Conservation (phyloP, 2,329 filamentous ascomycete species). For the Hymenoscyphus linearis region DNA sequence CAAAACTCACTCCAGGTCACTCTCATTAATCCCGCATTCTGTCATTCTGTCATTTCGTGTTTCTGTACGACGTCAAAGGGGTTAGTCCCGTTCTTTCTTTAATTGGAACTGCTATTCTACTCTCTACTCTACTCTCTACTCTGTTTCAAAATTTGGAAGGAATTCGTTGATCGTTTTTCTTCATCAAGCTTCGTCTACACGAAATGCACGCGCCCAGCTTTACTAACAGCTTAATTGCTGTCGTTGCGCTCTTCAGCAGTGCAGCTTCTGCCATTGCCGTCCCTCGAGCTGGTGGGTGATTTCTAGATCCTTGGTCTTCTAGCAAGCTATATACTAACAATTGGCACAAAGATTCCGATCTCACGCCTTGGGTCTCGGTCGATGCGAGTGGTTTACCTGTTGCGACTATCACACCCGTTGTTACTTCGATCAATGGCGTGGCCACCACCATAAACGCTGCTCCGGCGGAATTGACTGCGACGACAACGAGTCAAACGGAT, state of each 20-base stretch:
- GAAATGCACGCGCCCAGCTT: constrained; percentile 9
- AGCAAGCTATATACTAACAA: not conserved
- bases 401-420: constrained; percentile 25
- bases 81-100: not conserved
- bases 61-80: not conserved
- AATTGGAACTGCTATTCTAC: not conserved
- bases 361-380: constrained; percentile 27
- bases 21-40: not conserved
- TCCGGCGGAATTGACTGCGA: constrained; percentile 21
- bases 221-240: constrained; percentile 9
- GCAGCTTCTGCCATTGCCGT: constrained; percentile 3
- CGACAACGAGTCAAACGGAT: constrained; percentile 14
- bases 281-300: constrained; percentile 4
- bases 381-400: constrained; percentile 22
- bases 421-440: constrained; percentile 23
- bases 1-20: not conserved
- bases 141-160: too few species aligned
- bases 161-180: not conserved
- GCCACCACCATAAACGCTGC: constrained; percentile 22
- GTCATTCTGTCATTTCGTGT: not conserved
- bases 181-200: not conserved
- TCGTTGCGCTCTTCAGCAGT: constrained; percentile 1
- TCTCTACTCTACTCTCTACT: not conserved
- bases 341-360: constrained; percentile 3
- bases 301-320: not conserved